Evolutionary conservation across 495 filamentous ascomycete genomes (phyloP), one percentile per base, ranked within the genome.

Genomic region (Chaetomium tenue): DNA sequence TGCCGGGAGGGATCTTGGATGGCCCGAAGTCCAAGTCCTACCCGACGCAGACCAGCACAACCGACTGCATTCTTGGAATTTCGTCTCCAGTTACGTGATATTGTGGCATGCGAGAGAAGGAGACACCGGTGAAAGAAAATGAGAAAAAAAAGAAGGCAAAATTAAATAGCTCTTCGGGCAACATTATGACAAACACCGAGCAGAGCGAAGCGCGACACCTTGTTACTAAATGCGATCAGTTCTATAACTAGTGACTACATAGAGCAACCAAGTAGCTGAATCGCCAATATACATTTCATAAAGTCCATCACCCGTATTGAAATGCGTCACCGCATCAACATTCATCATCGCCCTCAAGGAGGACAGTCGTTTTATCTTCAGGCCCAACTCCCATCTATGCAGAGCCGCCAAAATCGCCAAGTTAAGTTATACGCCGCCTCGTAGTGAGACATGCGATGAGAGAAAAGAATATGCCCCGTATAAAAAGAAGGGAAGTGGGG

Each of bases 301-400:
- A 30, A 23, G 15, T 39, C 20, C 44, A 61, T 37, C 39, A 37
- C 33, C 54, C 30, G 40, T 26, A 26, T 9, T 42, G 28, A n/a
- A 22, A 51, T 51, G 28, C 58, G 20, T 60, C 58, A 39, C 40
- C 39, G n/a, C 61, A 60, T 51, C 28, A 39, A 25, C 33, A 59
- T 33, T 18, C 50, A 44, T 60, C 57, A 47, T 60, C 63, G 40
- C 47, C 58, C 20, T 56, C 56, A 65, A 60, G 57, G 57, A 48
- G 55, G 57, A 37, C 63, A 48, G 58, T 61, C 51, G 47, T 62
- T 56, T 52, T 65, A 50, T 64, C 56, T 60, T 53, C 37, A 58
- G 54, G 48, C 59, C 60, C 48, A 63, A 59, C 60, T 57, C 63
- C 46, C 50, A 62, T 60, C 54, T 52, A 42, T 64, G 12, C 53